Evolutionary conservation across 192 early-diverging fungal genomes (phyloP), one percentile per base, ranked within the genome.

Genomic region (Coemansia sp.): DNA sequence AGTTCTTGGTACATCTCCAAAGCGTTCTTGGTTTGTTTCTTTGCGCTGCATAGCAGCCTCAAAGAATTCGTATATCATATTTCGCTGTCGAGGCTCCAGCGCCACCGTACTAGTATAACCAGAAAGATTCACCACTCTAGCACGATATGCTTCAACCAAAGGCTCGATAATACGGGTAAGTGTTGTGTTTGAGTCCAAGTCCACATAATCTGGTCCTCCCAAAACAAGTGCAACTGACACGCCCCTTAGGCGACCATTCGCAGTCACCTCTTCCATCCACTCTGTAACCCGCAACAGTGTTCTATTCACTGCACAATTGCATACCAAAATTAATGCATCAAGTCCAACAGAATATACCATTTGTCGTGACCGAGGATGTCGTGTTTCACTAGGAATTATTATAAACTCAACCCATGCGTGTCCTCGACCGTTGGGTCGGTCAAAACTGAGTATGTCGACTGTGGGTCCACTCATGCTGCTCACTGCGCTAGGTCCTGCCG

Each of bases 191-290:
- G 51, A 23, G 6, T 31, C n/a, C 69, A 72, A 80, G 65, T 80
- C 69, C 27, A 66, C 55, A 17, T 58, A 20, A 22, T 39, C 55
- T 21, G 70, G 70, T 0, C 78, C 78, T n/a, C 73, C 70, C 21
- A 81, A 59, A n/a, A 75, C 57, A 39, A 81, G 39, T 9, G 78
- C 78, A 33, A 75, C 57, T 17, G 70, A 70, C 10, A 72, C 67
- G 17, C 46, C 29, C 19, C 55, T 29, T 54, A 72, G 52, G 20
- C 66, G 14, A 9, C 33, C 57, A 8, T 57, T 30, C 0, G 19
- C 27, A 19, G 46, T 24, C 2, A 70, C 73, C 23, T 81, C 78
- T n/a, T 81, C 78, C 30, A 81, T 64, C 78, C 78, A 81, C 46
- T 81, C 70, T 7, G 70, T 63, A 8, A 64, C 73, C 8, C 68